phyloP scores from a whole-genome alignment of 2,329 filamentous ascomycete species.

The Phialophora chinensis region DNA sequence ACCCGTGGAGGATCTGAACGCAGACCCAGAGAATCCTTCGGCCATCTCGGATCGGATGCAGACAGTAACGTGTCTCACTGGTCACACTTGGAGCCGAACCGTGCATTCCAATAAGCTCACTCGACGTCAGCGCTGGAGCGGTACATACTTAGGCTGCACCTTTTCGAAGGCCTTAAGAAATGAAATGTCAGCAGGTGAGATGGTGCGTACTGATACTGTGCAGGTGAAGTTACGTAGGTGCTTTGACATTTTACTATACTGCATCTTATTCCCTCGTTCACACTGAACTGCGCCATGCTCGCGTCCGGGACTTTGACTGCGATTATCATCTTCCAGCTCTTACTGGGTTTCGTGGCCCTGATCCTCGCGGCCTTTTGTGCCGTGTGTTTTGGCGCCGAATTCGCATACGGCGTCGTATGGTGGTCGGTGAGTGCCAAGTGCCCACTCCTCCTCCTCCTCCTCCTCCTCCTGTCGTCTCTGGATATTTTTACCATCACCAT shows the following conservation, averaged over 20 bases:
- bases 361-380: constrained; percentile 16
- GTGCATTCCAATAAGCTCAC: background rate
- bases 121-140: background rate
- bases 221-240: background rate
- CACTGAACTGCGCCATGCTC: background rate
- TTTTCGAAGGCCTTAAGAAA: background rate
- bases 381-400: constrained; percentile 17
- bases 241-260: background rate
- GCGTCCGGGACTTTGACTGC: background rate
- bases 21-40: background rate
- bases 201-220: background rate
- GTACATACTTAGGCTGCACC: background rate
- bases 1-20: background rate
- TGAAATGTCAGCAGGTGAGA: background rate
- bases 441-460: background rate
- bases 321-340: constrained; percentile 5
- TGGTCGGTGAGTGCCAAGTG: constrained; percentile 19
- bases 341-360: constrained; percentile 14
- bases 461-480: background rate
- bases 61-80: background rate
- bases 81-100: background rate
- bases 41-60: background rate
- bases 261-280: background rate
- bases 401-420: constrained; percentile 16
- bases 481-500: background rate